Evolutionary conservation across 179 eudicot species (phyloP), one percentile per base, ranked within the genome.

Genomic region (Spinacia oleracea): DNA sequence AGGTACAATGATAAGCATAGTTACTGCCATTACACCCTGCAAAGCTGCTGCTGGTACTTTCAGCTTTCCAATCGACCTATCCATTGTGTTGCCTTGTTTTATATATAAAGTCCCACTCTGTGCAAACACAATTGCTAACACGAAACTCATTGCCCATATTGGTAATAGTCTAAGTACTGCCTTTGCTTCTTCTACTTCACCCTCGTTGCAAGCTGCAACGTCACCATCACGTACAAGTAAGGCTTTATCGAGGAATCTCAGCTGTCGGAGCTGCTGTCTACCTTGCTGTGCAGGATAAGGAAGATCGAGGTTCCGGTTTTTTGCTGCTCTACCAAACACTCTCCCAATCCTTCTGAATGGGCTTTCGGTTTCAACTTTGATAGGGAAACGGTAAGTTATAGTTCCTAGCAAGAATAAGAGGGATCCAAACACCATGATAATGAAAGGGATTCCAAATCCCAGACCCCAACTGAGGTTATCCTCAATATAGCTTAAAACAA

Each of bases 361-460:
- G 81, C 84, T 86, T 62, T 78, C 51, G 55, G 81, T 85, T 43
- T 90, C 85, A 65, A 43, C 53, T 51, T 79, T 62, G 40, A 70
- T 20, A 60, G 80, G 70, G 75, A 86, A 89, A 31, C 93, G 90
- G 43, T 91, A 91, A 9, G 88, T 86, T 18, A 38, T 9, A 53
- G 80, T 81, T 45, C 97, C 97, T 71, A 85, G 59, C 74, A 88
- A 85, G 69, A 90, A 92, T 14, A 89, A 20, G 4, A 84, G 38
- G 23, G 88, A 75, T 7, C 87, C 85, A 67, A 90, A 12, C 53
- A 75, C 83, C 92, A 90, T 87, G 40, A 81, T 65, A 31, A 88
- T 59, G 68, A 89, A 80, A 1, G 94, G 93, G 72, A 90, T 89
- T 25, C 93, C 94, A 72, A 90, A 89, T 79, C 94, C 97, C 27